A percentile compares a stretch with the other conserved stretches of the same genome.
phyloP scores from a whole-genome alignment of 768 basidiomycete species.

The Amanita rubescens region DNA sequence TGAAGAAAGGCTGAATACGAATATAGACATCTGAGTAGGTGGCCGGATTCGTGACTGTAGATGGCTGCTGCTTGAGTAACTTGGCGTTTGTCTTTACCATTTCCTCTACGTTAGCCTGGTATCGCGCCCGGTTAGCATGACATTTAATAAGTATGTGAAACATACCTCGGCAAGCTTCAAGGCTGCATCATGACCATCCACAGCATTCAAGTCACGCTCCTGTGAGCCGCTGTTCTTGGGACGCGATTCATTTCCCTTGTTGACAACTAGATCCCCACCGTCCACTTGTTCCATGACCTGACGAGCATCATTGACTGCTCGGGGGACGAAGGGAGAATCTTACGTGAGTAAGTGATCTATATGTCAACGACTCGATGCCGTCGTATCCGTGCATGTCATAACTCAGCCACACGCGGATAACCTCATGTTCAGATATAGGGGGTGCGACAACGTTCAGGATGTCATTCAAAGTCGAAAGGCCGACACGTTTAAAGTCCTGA shows the following conservation, averaged over 20 bases:
- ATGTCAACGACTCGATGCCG: constrained; percentile 90
- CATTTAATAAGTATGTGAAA: constrained; percentile 7
- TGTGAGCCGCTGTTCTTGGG: constrained; percentile 50
- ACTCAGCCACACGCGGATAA: constrained; percentile 91
- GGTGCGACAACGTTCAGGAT: constrained; percentile 96
- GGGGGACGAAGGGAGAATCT: constrained; percentile 15
- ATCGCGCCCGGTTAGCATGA: background rate
- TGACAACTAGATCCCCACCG: constrained; percentile 86
- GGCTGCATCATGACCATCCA: constrained; percentile 81
- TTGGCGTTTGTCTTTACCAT: constrained; percentile 56
- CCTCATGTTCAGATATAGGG: constrained; percentile 97
- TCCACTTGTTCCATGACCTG: constrained; percentile 94
- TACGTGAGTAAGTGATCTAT: constrained; percentile 77
- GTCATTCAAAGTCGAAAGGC: constrained; percentile 83
- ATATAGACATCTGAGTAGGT: constrained; percentile 89
- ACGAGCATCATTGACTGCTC: background rate
- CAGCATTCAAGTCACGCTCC: constrained; percentile 67
- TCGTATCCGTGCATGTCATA: constrained; percentile 98
- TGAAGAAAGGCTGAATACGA: constrained; percentile 84
- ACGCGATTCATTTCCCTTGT: constrained; percentile 69
- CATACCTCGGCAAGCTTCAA: constrained; percentile 77
- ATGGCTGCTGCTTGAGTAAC: constrained; percentile 25
- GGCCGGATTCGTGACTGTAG: constrained; percentile 41
- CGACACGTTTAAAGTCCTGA: constrained; percentile 83
- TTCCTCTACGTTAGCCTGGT: constrained; percentile 71